Evolutionary conservation across 2,329 filamentous ascomycete species (phyloP).

Genomic region (Hortaea sp.): DNA sequence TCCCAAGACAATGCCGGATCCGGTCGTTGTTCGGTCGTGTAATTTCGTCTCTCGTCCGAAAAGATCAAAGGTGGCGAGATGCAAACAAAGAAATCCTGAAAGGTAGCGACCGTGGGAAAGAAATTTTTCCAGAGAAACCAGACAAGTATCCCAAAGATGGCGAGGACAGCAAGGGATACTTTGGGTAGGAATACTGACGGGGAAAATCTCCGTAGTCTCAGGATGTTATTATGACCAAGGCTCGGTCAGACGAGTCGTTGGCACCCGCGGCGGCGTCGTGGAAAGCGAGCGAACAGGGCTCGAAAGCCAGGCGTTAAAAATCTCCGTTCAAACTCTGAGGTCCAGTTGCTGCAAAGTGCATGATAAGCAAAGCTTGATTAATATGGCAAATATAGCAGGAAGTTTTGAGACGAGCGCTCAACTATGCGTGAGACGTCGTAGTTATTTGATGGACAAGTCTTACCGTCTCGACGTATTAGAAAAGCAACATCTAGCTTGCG

Average conservation of each 20-base stretch:
- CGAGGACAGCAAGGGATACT: not conserved
- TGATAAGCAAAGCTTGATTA: not conserved
- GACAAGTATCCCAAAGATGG: not conserved
- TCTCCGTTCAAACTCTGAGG: not conserved
- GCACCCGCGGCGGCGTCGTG: not conserved
- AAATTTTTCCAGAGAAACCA: not conserved
- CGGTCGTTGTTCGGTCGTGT: not conserved
- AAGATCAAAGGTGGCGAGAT: not conserved
- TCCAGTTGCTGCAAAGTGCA: not conserved
- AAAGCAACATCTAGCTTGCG: not conserved
- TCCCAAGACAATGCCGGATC: constrained; percentile 2
- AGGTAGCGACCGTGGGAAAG: not conserved
- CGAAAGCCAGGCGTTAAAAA: not conserved
- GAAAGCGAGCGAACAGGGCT: not conserved
- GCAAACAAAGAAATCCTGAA: not conserved
- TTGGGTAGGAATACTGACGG: not conserved
- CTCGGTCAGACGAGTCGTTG: not conserved
- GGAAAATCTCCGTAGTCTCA: not conserved
- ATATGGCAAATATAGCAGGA: not conserved
- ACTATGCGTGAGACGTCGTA: too few species aligned
- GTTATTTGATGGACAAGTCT: too few species aligned
- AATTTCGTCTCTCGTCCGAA: not conserved
- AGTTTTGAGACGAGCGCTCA: too few species aligned
- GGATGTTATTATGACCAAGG: too few species aligned
- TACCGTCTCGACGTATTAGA: not conserved